Base-by-base conservation (phyloP, 768 basidiomycete genomes). In the Lactifluus volemus region DNA sequence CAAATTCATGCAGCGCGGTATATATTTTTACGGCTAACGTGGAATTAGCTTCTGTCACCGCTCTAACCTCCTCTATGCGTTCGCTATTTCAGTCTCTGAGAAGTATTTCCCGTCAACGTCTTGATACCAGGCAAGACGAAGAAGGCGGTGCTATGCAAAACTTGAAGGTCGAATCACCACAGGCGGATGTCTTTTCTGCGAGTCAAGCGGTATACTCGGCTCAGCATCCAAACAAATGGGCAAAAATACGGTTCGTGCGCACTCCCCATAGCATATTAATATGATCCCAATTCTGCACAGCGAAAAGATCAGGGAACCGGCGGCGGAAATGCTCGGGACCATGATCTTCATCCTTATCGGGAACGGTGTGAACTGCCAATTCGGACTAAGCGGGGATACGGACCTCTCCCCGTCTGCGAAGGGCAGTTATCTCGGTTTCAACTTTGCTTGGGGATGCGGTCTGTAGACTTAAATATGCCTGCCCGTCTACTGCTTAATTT, bases 271-370 rank as follows among this genome's bases (percentile, higher is more conserved):
- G 14, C 17, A 41, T 29, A 7, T 2, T 15, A 12, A n/a, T 3
- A 1, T 11, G 15, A 21, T 17, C 29, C 29, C 49, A 7, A 42
- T 29, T 25, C 2, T 25, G 25, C 25, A 25, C 25, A 61, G 42
- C n/a, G 48, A 56, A 38, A 19, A 17, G 7, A 47, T 69, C 15
- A 53, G 68, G 34, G 68, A 69, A 44, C 67, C 66, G 8, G 68
- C 63, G 21, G 68, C 68, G 4, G 68, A 69, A 50, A 64, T 69
- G 45, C 61, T 69, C 6, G 68, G 68, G n/a, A 69, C 68, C 1
- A 66, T 69, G 68, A 50, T 69, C 44, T 49, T 69, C n/a, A 55
- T 67, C 10, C n/a, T 69, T 8, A 60, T 68, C 11, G 68, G 68
- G 15, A 62, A 29, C 36, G 68, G 68, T 12, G 68, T 69, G n/a